Evolutionary conservation across 768 basidiomycete genomes (phyloP), one percentile per base, ranked within the genome.

Genomic region (Boletus insuetus): DNA sequence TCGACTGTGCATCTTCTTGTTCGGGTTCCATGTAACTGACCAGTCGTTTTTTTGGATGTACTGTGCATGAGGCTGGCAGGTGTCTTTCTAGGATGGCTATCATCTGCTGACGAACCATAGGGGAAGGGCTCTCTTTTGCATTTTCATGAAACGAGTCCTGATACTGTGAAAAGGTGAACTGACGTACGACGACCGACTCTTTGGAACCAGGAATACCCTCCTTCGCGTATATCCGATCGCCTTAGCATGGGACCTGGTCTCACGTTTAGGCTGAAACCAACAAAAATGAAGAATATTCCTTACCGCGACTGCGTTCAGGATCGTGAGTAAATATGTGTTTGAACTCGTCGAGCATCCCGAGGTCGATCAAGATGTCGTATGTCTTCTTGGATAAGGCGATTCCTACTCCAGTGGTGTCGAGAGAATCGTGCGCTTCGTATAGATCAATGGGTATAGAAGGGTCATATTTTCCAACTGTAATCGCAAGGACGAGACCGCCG

Each of bases 371-470:
- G 17, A 80, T 70, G 8, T 65, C 67, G 73, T 76, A 77, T 14
- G 79, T 79, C 43, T 75, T 67, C 6, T 63, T 63, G 79, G 79
- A 80, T 4, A 80, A 68, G 62, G 75, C 40, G 70, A 79, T 39
- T 64, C 81, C 77, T 6, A 73, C 73, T 16, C 78, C 78, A 6
- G 70, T 60, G 16, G 72, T 69, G 3, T 69, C 70, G 39, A 78
- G 65, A 22, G 74, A 72, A 3, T 69, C 53, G 14, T 72, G 74
- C 3, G 77, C 71, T 66, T 83, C 81, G 59, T 81, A 82, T 2
- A 81, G 51, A 53, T 76, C 68, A 8, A 78, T 70, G 48, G 72
- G 64, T 11, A 78, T 59, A 4, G 58, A 60, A 14, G 54, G 51
- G 60, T 74, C 60, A 41, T 70, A 70, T 43, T 63, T 63, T 26